phyloP scores from a whole-genome alignment of 352 stramenopile genomes.

The Hyaloperonospora brassicae region DNA sequence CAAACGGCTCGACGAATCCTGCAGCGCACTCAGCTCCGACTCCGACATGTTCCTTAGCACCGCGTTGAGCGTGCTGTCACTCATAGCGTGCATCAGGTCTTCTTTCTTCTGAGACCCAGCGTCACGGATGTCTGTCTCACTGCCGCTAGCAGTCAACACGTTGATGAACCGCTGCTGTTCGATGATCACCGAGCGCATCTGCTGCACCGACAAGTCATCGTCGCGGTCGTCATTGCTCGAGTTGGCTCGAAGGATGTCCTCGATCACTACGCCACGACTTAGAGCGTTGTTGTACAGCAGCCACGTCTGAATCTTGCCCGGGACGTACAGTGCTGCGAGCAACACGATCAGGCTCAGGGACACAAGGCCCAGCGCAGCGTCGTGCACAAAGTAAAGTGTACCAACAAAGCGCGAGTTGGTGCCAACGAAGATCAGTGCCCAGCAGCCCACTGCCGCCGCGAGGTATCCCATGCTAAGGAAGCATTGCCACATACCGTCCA shows the following conservation, averaged over 20 bases:
- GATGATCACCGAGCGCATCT: conserved; percentile 73
- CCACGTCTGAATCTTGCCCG: conserved; percentile 93
- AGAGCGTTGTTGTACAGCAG: conserved; percentile 97
- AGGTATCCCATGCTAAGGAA: conserved; percentile 90
- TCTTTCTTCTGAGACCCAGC: conserved; percentile 27
- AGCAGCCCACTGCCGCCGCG: conserved; percentile 77
- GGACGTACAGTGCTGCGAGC: conserved; percentile 84
- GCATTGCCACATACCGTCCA: conserved; percentile 87
- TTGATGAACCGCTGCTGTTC: conserved; percentile 74
- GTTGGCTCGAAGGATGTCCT: conserved; percentile 90
- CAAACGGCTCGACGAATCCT: conserved; percentile 52
- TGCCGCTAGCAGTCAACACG: conserved; percentile 46
- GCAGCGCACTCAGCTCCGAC: conserved; percentile 50
- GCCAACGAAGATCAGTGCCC: conserved; percentile 82
- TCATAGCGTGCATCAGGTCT: conserved; percentile 57
- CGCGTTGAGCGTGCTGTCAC: conserved; percentile 55
- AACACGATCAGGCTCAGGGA: conserved; percentile 90
- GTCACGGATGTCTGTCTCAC: conserved; percentile 41
- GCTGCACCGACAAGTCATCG: conserved; percentile 59
- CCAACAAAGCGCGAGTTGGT: conserved; percentile 86
- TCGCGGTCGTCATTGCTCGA: conserved; percentile 58
- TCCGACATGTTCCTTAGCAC: conserved; percentile 62
- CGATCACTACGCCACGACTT: conserved; percentile 93
- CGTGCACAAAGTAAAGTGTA: conserved; percentile 91
- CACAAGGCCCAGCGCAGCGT: conserved; percentile 88